Evolutionary conservation across 805 yeast genomes (phyloP).

Genomic region (Zygoascus ofunaensis): DNA sequence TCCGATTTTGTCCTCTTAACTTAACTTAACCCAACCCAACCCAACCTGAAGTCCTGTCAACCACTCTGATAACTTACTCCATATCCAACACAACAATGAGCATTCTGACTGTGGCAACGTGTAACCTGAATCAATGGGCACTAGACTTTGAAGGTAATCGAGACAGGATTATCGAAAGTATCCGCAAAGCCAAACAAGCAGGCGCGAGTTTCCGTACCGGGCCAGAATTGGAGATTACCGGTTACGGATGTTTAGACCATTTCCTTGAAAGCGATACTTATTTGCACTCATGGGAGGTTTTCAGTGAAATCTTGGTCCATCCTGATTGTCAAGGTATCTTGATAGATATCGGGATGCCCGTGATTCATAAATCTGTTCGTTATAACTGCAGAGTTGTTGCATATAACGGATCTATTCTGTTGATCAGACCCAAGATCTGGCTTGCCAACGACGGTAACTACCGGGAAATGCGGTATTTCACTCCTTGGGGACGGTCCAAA

Average conservation of each 20-base stretch:
- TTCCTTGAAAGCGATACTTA: slow-evolving; percentile 83
- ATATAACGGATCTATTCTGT: slow-evolving; percentile 63
- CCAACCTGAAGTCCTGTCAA: too few species aligned
- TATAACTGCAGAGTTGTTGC: slow-evolving; percentile 88
- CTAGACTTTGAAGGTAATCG: slow-evolving; percentile 95
- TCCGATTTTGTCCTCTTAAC: too few species aligned
- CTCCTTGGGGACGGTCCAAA: slow-evolving; percentile 83
- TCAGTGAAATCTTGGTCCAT: slow-evolving; percentile 60
- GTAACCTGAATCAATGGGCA: slow-evolving; percentile 98
- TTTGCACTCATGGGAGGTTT: slow-evolving; percentile 92
- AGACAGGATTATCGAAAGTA: slow-evolving; percentile 79
- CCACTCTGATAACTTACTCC: too few species aligned
- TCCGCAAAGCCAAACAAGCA: slow-evolving; percentile 58
- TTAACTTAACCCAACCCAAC: too few species aligned
- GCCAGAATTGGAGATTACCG: slow-evolving; percentile 91
- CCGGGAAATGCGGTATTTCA: slow-evolving; percentile 93
- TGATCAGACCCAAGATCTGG: slow-evolving; percentile 88
- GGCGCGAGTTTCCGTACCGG: slow-evolving; percentile 88
- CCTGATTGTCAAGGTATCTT: slow-evolving; percentile 67
- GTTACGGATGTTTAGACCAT: slow-evolving; percentile 70
- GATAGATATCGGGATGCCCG: slow-evolving; percentile 91
- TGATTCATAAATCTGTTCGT: slow-evolving; percentile 75
- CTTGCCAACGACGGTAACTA: slow-evolving; percentile 97
- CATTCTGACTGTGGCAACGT: slow-evolving; percentile 82
- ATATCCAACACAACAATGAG: too few species aligned